Base-by-base conservation (phyloP, 1,139 yeast genomes). In the Meyerozyma carpophila region DNA sequence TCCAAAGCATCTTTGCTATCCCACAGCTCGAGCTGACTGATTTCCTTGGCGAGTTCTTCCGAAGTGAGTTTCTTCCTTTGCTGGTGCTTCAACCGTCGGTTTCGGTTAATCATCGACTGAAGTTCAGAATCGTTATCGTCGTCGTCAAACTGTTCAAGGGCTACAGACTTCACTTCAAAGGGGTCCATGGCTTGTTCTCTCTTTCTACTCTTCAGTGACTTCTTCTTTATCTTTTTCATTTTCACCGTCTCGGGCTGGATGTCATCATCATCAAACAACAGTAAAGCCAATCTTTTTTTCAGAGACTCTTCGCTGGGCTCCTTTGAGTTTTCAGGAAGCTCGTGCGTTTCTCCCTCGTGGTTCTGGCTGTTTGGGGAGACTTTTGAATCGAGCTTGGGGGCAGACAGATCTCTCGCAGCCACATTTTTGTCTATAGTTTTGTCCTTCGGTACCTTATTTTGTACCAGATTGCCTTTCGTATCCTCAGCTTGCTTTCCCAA, bases 11-110 rank as follows among this genome's bases (percentile, higher is more conserved):
- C 62, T 39, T 68, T 74, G n/a, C 55, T 43, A 14, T 64, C 65
- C 51, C 55, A 49, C 14, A 64, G 46, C 42, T 54, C 51, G 42
- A 65, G 65, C 49, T 58, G 66, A 13, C 61, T 58, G 14, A 78
- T 67, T 44, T 78, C 79, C 18, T 55, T 49, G 0, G 79, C 83
- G 9, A 79, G 56, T 14, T 78, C 73, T 46, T 76, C 81, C 3
- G 78, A 71, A 3, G 66, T 68, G 47, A 65, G 42, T 29, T 51
- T 53, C 39, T 55, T 54, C 36, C 61, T 57, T 9, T 52, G 51
- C 49, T 59, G 63, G 40, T 68, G 76, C 25, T 66, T 70, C 41
- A 62, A 55, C 21, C 65, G 52, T 49, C 89, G 65, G 40, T 68
- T 71, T 11, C 50, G 47, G 1, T 70, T 61, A 40, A 82, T 58